Percentiles rank a stretch among this genome's conserved stretches.
phyloP scores from a whole-genome alignment of 2,329 filamentous ascomycete species.

The Lachnellula arida region DNA sequence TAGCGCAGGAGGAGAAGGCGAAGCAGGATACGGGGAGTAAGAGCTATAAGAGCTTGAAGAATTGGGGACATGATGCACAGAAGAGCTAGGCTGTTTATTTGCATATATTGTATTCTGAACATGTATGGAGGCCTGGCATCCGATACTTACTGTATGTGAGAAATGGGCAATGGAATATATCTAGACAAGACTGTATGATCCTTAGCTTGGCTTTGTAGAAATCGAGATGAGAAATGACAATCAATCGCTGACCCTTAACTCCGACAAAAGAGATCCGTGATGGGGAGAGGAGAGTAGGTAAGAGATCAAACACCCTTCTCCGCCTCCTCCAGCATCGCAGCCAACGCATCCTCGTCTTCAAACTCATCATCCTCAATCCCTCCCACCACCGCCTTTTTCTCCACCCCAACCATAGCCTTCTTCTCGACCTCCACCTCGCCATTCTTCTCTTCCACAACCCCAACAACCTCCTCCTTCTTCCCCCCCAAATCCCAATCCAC shows the following conservation, averaged over 20 bases:
- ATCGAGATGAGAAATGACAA: too few species aligned
- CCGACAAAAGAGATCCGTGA: not conserved
- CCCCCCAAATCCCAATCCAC: conserved; percentile 76
- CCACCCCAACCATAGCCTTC: conserved; percentile 12
- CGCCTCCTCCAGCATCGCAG: not conserved
- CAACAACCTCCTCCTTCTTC: not conserved
- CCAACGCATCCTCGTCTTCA: not conserved
- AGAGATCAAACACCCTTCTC: not conserved
- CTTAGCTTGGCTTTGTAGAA: not conserved
- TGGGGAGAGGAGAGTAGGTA: not conserved
- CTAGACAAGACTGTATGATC: too few species aligned
- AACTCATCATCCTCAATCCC: not conserved
- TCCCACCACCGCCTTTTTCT: conserved; percentile 16
- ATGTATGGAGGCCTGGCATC: not conserved
- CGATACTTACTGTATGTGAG: not conserved
- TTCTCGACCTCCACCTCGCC: not conserved
- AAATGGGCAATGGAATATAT: not conserved
- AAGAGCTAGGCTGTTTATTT: conserved; percentile 32
- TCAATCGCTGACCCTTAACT: not conserved
- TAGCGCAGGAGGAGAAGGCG: conserved; percentile 57
- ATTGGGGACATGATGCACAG: conserved; percentile 54
- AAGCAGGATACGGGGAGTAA: conserved; percentile 46
- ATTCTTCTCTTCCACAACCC: not conserved
- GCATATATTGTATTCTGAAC: not conserved
- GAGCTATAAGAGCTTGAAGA: conserved; percentile 56